Base-by-base conservation (phyloP, 257 asterid species). In the Nicotiana tomentosiformis region DNA sequence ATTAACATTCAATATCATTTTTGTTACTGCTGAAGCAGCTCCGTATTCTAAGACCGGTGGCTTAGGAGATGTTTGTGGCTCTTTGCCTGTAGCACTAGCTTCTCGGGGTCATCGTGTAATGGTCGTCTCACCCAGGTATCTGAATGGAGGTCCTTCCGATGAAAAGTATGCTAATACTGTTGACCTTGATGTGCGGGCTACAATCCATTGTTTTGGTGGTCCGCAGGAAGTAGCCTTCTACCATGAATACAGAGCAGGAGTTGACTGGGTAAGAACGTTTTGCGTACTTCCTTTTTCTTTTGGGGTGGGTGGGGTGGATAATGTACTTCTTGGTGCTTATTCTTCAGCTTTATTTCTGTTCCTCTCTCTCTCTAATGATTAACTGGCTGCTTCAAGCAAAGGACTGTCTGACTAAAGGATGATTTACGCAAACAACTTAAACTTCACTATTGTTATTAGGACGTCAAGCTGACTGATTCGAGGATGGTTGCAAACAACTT, bases 41-140 rank as follows among this genome's bases (percentile, higher is more conserved):
- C 99, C 98, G 0, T 96, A 96, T 90, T 93, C 97, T 49, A 96
- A 96, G 88, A 96, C 98, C 14, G 99, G 99, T 83, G 99, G 99
- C 43, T 86, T 96, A 84, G 99, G 98, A 78, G 99, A 96, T 85
- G 99, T 96, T 77, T 96, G 99, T 88, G 99, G 99, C 53, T 92
- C 98, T 62, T 88, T 96, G 84, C 99, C 99, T 68, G 87, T 94
- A 77, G 97, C 99, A 77, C 86, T 96, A 37, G 98, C 98, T 70
- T 86, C 86, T 7, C 91, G 97, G 72, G 98, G 98, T 14, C 98
- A 94, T 84, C 98, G 99, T 12, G 97, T 93, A 77, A 96, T 96
- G 98, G 99, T 96, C 10, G 97, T 96, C 56, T 93, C 93, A 70
- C 99, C 99, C 30, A 90, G 92, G 87, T 96, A 96, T 88, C 65